Conservation (phyloP, 495 filamentous ascomycete genomes). For the Astrocystis sublimbata region DNA sequence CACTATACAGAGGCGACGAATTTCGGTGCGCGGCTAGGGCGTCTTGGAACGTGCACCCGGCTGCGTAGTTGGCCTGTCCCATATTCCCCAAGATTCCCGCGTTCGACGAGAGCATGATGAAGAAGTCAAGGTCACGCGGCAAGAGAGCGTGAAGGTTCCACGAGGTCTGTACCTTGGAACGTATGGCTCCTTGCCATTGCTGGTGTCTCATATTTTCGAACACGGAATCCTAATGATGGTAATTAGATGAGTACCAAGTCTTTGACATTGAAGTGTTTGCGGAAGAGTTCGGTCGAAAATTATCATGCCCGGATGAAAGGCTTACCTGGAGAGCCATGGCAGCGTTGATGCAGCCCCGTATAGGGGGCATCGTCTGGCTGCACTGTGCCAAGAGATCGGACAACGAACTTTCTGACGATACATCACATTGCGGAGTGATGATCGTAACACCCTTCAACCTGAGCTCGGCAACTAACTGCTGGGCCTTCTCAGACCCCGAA, state of each 20-base stretch:
- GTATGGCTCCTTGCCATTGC: constrained; percentile 31
- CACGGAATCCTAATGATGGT: constrained; percentile 33
- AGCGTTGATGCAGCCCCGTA: constrained; percentile 53
- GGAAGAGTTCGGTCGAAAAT: neutral
- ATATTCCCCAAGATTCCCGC: constrained; percentile 48
- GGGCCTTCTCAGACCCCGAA: constrained; percentile 15
- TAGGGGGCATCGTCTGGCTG: constrained; percentile 41
- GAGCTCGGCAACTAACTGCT: constrained; percentile 28
- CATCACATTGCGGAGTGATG: constrained; percentile 39
- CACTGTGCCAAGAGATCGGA: constrained; percentile 25
- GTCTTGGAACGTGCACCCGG: constrained; percentile 55
- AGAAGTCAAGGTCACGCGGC: constrained; percentile 51
- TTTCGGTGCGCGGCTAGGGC: constrained; percentile 34
- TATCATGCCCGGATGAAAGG: no score
- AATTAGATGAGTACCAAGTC: neutral
- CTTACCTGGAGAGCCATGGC: constrained; percentile 50
- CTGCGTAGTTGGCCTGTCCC: constrained; percentile 56
- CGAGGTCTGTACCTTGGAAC: constrained; percentile 45
- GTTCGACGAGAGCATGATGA: constrained; percentile 41
- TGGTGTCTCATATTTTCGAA: constrained; percentile 49
- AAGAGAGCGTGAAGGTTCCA: constrained; percentile 50
- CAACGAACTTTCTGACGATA: constrained; percentile 26
- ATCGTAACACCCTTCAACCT: constrained; percentile 26
- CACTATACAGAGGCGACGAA: neutral
- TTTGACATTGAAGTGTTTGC: neutral